Conservation (phyloP, 805 yeast species). For the Starmerella tilneyi region DNA sequence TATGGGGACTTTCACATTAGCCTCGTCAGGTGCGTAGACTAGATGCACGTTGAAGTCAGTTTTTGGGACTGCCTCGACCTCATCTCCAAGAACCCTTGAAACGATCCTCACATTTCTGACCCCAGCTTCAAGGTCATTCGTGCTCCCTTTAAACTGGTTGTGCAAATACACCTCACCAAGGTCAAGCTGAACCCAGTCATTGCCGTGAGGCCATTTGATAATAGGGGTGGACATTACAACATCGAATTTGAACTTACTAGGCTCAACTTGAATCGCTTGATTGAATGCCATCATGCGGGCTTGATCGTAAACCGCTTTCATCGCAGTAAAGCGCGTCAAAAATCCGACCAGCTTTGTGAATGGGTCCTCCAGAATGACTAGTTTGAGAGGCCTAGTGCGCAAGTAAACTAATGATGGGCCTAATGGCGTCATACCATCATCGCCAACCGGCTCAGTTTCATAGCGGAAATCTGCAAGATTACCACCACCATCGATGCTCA, state of each 20-base stretch:
- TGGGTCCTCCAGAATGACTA: slow-evolving; percentile 51
- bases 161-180: slow-evolving; percentile 72
- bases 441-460: slow-evolving; percentile 51
- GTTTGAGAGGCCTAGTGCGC: slow-evolving; percentile 61
- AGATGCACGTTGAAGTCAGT: slow-evolving; percentile 17
- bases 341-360: slow-evolving; percentile 56
- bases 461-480: slow-evolving; percentile 72
- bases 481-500: slow-evolving; percentile 76
- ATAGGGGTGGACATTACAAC: slow-evolving; percentile 71
- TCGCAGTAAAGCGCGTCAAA: slow-evolving; percentile 61
- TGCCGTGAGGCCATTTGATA: slow-evolving; percentile 57
- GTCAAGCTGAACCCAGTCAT: slow-evolving; percentile 56
- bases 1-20: slow-evolving; percentile 22
- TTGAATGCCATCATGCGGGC: slow-evolving; percentile 83
- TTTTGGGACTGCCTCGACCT: slow-evolving; percentile 37
- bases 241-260: slow-evolving; percentile 59
- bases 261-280: slow-evolving; percentile 57
- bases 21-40: slow-evolving; percentile 6
- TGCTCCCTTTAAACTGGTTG: slow-evolving; percentile 41
- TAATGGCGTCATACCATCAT: slow-evolving; percentile 32
- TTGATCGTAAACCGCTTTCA: slow-evolving; percentile 81
- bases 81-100: slow-evolving; percentile 42
- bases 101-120: slow-evolving; percentile 59
- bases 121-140: slow-evolving; percentile 55
- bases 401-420: slow-evolving; percentile 46